Evolutionary conservation across 2,329 filamentous ascomycete species (phyloP), one percentile per base, ranked within the genome.

Genomic region (Dactylonectria estremocensis): DNA sequence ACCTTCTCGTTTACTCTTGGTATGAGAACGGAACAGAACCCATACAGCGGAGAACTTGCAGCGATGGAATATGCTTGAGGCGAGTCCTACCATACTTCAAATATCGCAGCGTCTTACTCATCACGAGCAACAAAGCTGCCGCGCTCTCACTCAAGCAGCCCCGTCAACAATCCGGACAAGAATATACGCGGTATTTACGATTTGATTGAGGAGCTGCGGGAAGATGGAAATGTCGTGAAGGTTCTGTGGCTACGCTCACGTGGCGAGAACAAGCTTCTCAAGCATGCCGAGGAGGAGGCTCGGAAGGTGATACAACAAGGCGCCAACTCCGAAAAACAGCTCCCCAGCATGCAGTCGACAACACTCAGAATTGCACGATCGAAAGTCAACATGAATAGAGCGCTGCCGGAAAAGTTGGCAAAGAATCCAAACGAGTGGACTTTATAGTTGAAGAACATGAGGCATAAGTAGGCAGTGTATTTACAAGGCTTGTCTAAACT

Each of bases 1-100:
- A 37, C 33, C 20, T 73, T 73, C 61, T 72, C 60, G 31, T 68
- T 72, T 52, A 74, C 62, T n/a, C 62, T 71, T 45, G 58, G 66
- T 35, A 58, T 48, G 35, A 71, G 67, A 54, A 61, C 53, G 16
- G 67, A 71, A 56, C 67, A 73, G 66, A 72, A 72, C 59, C 69
- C 67, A 14, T 71, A 62, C 37, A 69, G 64, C 43, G 58, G 67
- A 64, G 64, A 71, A 48, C 49, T 73, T 13, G 63, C 66, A 18
- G 69, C 67, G n/a, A 65, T 68, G 24, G 67, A 53, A 52, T 71
- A 69, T 50, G 61, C 66, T 49, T 71, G 35, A 49, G 69, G 43
- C 54, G 50, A 37, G 31, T 33, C 16, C 5, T 69, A 40, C 63
- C 60, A 16, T 48, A 64, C 18, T 31, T 60, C 3, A 55, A 37